Conservation (phyloP, 2,329 filamentous ascomycete genomes). For the Piedraia hortae region DNA sequence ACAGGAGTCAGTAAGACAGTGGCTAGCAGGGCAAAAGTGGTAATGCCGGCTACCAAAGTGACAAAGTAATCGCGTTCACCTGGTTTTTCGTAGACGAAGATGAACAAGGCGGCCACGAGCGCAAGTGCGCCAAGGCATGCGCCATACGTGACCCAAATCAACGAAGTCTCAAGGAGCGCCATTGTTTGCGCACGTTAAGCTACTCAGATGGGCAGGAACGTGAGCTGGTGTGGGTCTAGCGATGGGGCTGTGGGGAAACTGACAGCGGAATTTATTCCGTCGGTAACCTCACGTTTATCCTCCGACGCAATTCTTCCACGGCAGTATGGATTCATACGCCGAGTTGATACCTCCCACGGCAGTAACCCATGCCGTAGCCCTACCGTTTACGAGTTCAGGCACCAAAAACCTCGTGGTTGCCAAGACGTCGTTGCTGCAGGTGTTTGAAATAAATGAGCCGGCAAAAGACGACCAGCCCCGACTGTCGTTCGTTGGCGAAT, state of each 20-base stretch:
- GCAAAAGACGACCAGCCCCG: constrained; percentile 18
- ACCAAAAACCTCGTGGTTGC: constrained; percentile 71
- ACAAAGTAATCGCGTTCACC: constrained; percentile 63
- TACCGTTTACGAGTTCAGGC: constrained; percentile 49
- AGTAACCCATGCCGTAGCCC: constrained; percentile 59
- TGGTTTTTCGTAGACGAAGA: constrained; percentile 74
- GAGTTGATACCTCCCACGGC: constrained; percentile 85
- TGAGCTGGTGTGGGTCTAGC: too few species aligned
- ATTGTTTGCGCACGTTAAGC: too few species aligned
- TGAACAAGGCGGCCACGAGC: constrained; percentile 53
- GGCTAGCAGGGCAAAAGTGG: constrained; percentile 62
- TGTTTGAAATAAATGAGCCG: constrained; percentile 31
- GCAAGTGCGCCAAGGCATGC: constrained; percentile 54
- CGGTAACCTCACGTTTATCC: background rate
- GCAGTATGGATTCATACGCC: constrained; percentile 78
- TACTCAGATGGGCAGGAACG: too few species aligned
- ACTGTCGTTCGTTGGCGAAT: constrained; percentile 63
- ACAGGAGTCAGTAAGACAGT: constrained; percentile 82
- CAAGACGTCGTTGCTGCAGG: constrained; percentile 75
- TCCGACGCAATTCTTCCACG: background rate
- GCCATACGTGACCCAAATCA: constrained; percentile 89
- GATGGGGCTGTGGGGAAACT: too few species aligned
- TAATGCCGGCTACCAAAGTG: constrained; percentile 61
- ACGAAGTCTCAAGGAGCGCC: constrained; percentile 53
- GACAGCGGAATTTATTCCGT: too few species aligned